Base-by-base conservation (phyloP, 345 rosid species). In the Jatropha curcas region DNA sequence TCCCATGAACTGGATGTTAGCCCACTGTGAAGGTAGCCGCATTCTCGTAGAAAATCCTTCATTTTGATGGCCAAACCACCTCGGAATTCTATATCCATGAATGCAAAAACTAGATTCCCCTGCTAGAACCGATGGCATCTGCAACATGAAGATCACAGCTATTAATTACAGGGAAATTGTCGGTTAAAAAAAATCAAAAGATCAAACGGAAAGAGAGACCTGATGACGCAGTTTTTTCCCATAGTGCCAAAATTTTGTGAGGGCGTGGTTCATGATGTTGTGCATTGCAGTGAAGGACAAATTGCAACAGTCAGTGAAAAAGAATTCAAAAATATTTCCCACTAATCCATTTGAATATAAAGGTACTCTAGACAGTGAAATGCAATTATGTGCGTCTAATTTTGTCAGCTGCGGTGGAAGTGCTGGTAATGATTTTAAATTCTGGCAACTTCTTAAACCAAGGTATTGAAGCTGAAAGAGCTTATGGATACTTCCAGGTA, bases 401-500 rank as follows among this genome's bases (percentile, higher is more conserved):
- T 6, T 7, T 60, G 16, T 12, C 3, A 72, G 13, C 7, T n/a
- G 31, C 12, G 75, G 68, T 10, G 82, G 82, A 64, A 79, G 72
- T 28, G 48, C 61, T 10, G 68, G 78, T 17, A 79, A 43, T 11
- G 50, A 46, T 8, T 0, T 4, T 22, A 74, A 78, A 19, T 2
- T 17, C 59, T 16, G 6, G 62, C 78, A 79, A 20, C 16, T 0
- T 11, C 33, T 33, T 35, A 79, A 12, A 37, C 35, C 17, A 62
- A 74, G 50, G 11, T n/a, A 24, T 74, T 70, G 61, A 10, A 79
- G 71, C 20, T 65, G 17, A 1, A 31, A n/a, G 28, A 78, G 74
- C 25, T 35, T 2, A 2, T 45, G 67, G 59, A 86, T 53, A 55
- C 78, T 76, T 20, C 16, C 27, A 0, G 86, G 81, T 35, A 63